phyloP scores from a whole-genome alignment of 148 eudicot species.

The Beta vulgaris region DNA sequence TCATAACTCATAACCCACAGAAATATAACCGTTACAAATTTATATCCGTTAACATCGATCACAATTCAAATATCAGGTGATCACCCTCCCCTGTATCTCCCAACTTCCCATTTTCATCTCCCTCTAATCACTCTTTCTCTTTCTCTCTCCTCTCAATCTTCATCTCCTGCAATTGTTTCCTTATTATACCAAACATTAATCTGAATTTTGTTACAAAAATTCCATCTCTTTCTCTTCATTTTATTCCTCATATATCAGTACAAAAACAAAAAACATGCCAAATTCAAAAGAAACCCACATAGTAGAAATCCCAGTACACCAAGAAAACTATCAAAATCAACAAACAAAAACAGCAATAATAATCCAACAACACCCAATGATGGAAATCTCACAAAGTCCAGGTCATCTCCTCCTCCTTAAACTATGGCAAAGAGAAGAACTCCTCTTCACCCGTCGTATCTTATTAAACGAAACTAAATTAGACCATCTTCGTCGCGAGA shows the following conservation, averaged over 20 bases:
- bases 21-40: slow-evolving; percentile 1
- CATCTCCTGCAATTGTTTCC: background rate
- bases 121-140: background rate
- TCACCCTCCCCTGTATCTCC: background rate
- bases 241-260: too few species aligned
- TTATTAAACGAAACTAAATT: slow-evolving; percentile 44
- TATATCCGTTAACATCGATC: background rate
- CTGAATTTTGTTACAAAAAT: background rate
- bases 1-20: background rate
- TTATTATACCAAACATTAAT: background rate
- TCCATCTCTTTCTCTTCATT: background rate
- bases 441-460: slow-evolving; percentile 44
- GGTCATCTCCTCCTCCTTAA: slow-evolving; percentile 84
- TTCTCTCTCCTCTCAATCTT: background rate
- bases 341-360: slow-evolving; percentile 17
- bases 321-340: slow-evolving; percentile 28
- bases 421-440: slow-evolving; percentile 85
- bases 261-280: slow-evolving; percentile 37
- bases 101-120: slow-evolving; percentile 3
- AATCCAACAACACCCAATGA: slow-evolving; percentile 70
- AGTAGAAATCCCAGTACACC: slow-evolving; percentile 63
- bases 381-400: slow-evolving; percentile 72
- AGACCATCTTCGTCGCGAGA: slow-evolving; percentile 43
- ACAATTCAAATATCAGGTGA: slow-evolving; percentile 7
- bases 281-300: slow-evolving; percentile 49